These are phyloP conservation scores for Colletotrichum sansevieriae DNA, from an alignment of 2,329 filamentous ascomycete genomes.

Conservation along the genomic window DNA sequence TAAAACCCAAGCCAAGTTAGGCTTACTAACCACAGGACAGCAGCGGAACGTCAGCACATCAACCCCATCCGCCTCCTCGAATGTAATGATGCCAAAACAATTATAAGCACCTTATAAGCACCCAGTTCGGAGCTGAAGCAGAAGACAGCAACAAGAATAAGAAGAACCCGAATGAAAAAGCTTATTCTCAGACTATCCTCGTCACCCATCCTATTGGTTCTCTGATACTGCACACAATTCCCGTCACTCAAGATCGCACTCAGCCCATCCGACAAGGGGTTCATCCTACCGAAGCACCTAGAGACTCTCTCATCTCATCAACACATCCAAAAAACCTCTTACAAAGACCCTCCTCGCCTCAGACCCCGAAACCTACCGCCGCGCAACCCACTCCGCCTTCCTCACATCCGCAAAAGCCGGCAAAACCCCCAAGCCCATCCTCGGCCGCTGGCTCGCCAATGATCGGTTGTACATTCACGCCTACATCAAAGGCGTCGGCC, in stretches of 20 bases:
- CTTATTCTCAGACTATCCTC: no score
- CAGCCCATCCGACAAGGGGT: not conserved
- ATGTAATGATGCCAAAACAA: not conserved
- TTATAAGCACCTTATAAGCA: not conserved
- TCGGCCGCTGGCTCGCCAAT: constrained; percentile 78
- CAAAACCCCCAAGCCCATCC: constrained; percentile 64
- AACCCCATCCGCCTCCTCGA: not conserved
- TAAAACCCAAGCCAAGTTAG: constrained; percentile 27
- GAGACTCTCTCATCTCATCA: not conserved
- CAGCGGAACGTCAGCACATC: not conserved
- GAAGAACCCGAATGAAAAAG: not conserved
- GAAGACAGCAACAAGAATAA: not conserved
- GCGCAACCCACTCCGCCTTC: constrained; percentile 76
- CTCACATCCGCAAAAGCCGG: constrained; percentile 75
- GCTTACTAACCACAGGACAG: constrained; percentile 23
- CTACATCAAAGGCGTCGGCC: constrained; percentile 76
- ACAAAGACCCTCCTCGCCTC: constrained; percentile 69
- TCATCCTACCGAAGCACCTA: not conserved
- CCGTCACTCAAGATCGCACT: not conserved
- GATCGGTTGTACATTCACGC: constrained; percentile 79
- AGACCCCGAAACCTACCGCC: constrained; percentile 59
- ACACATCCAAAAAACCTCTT: constrained; percentile 48
- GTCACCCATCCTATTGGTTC: no score
- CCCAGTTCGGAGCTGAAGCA: not conserved
- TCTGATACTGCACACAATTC: not conserved